Conservation (phyloP, 1,139 yeast genomes). For the Diutina pseudorugosa region DNA sequence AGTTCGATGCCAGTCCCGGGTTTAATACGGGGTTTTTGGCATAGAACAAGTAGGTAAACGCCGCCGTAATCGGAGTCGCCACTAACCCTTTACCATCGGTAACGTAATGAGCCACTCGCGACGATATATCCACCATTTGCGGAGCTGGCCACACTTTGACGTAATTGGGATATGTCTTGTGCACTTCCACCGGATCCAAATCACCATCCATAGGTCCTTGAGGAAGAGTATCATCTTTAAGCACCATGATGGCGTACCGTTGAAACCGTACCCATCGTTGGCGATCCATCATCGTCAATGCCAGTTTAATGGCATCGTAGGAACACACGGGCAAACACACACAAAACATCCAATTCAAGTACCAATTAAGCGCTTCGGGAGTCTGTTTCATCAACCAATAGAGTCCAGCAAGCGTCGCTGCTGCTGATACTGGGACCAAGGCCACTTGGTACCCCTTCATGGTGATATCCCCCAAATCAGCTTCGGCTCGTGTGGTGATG, state of each 20-base stretch:
- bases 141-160: background rate
- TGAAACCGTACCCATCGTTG: background rate
- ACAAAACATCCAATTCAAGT: background rate
- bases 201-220: background rate
- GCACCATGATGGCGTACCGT: background rate
- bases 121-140: background rate
- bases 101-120: background rate
- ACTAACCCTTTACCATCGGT: background rate
- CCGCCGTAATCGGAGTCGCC: background rate
- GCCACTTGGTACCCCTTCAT: constrained; percentile 1
- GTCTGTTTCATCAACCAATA: background rate
- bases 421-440: background rate
- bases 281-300: background rate
- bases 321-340: background rate
- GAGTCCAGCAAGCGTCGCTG: background rate
- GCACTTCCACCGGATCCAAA: background rate
- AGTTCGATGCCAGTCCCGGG: background rate
- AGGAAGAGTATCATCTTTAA: background rate
- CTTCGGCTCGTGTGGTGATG: background rate
- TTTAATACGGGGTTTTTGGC: background rate
- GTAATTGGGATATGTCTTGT: background rate
- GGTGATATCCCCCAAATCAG: background rate
- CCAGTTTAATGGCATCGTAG: background rate
- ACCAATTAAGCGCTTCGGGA: background rate
- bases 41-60: background rate